Evolutionary conservation across 495 filamentous ascomycete species (phyloP), one percentile per base, ranked within the genome.

Genomic region (Letharia columbiana): DNA sequence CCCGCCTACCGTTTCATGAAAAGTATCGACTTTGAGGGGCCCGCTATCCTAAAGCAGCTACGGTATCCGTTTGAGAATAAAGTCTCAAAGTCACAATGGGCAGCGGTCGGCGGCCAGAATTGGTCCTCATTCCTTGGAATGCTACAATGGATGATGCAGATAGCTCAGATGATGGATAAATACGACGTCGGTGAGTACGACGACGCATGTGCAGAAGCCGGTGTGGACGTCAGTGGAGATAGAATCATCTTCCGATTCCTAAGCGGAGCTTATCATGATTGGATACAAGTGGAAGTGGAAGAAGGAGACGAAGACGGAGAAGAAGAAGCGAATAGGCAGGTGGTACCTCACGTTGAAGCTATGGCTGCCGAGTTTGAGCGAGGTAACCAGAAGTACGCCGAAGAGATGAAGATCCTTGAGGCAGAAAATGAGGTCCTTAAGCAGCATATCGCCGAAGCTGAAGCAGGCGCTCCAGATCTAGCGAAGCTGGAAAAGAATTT

Each of bases 61-160:
- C 87, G 94, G 50, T 99, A 99, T 76, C 94, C 94, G 0, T 98
- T 89, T 71, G 91, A 94, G 70, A 91, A 90, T 73, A 89, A 84
- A 71, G 97, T 98, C 72, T 95, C 91, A 59, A 98, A 97, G 73
- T 93, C 89, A 39, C 91, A 96, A 72, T 91, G 98, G 60, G 83
- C 90, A 1, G 93, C 95, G 1, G 95, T 98, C 7, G 94, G 94
- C 62, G 92, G 91, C 13, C 90, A 93, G 73, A 97, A 96, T 71
- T 99, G 94, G 94, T 87, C 88, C 39, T 90, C 89, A 0, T 96
- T 98, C 73, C 79, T 99, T 35, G 95, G 91, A 0, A 81, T 98
- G 77, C 81, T 99, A 59, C 93, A 99, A 76, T 99, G 94, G 94
- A 88, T 99, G 85, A 95, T 99, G 92, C 92, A 97, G 75, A 78